phyloP scores from a whole-genome alignment of 495 filamentous ascomycete genomes.

The Trichoderma virens region DNA sequence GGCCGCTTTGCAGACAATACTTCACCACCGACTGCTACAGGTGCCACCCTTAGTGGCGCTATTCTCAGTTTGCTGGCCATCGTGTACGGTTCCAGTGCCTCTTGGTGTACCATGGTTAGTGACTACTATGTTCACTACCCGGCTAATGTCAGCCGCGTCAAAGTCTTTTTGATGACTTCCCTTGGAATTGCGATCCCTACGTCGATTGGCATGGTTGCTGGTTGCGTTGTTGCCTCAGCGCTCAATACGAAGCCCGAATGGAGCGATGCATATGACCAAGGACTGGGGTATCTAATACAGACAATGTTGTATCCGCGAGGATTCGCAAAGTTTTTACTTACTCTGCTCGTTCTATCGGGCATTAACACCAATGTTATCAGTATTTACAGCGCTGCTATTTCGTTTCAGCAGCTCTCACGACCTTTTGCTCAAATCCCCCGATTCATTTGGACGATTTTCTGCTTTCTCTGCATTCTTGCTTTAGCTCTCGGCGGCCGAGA shows the following conservation, averaged over 20 bases:
- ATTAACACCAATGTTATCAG: slow-evolving; percentile 42
- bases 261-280: slow-evolving; percentile 40
- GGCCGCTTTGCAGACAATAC: slow-evolving; percentile 39
- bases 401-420: slow-evolving; percentile 33
- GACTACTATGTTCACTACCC: slow-evolving; percentile 61
- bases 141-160: slow-evolving; percentile 38
- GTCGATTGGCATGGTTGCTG: slow-evolving; percentile 47
- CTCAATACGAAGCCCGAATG: slow-evolving; percentile 41
- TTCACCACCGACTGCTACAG: slow-evolving; percentile 27
- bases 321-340: slow-evolving; percentile 53
- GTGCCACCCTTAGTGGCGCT: slow-evolving; percentile 34
- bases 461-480: slow-evolving; percentile 33
- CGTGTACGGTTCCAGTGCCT: slow-evolving; percentile 47
- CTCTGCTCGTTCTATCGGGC: slow-evolving; percentile 45
- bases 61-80: slow-evolving; percentile 47
- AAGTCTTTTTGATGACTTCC: slow-evolving; percentile 44
- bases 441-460: slow-evolving; percentile 39
- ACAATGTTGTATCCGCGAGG: slow-evolving; percentile 46
- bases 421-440: slow-evolving; percentile 34
- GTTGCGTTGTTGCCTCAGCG: slow-evolving; percentile 45
- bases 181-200: slow-evolving; percentile 46
- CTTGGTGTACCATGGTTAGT: slow-evolving; percentile 51
- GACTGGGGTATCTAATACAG: slow-evolving; percentile 53
- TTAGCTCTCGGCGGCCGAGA: slow-evolving; percentile 41
- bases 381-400: slow-evolving; percentile 39